Conservation (phyloP, 2,329 filamentous ascomycete genomes). For the Ceratocystis destructans region DNA sequence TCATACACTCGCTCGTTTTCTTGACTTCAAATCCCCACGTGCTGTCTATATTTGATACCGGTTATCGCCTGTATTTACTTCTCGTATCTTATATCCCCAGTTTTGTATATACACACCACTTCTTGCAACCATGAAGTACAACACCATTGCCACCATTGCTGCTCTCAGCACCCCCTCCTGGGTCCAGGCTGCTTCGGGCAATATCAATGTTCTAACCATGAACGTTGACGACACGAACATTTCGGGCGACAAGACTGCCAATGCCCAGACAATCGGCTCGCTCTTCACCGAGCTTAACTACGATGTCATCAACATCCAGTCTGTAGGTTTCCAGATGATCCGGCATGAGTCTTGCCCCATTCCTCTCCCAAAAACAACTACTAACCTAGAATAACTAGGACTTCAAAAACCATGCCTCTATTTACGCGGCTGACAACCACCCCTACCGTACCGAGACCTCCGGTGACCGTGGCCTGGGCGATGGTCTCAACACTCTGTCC, state of each 20-base stretch:
- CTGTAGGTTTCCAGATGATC: slow-evolving; percentile 29
- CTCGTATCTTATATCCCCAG: not conserved
- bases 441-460: slow-evolving; percentile 49
- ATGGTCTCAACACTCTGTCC: slow-evolving; percentile 49
- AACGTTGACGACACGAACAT: slow-evolving; percentile 51
- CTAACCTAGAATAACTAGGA: slow-evolving; percentile 28
- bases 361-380: not conserved
- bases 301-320: slow-evolving; percentile 52
- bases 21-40: not conserved
- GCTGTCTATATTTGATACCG: not conserved
- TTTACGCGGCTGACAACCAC: slow-evolving; percentile 48
- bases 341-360: not conserved
- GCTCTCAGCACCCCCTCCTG: slow-evolving; percentile 14
- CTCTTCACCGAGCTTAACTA: slow-evolving; percentile 43
- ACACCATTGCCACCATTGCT: slow-evolving; percentile 9
- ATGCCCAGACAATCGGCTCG: slow-evolving; percentile 42
- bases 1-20: not conserved
- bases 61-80: not conserved
- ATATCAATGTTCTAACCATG: slow-evolving; percentile 40
- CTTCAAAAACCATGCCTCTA: slow-evolving; percentile 52
- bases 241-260: slow-evolving; percentile 46
- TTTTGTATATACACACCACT: not conserved
- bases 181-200: slow-evolving; percentile 22
- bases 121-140: slow-evolving; percentile 16
- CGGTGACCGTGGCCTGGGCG: slow-evolving; percentile 49